Conservation (phyloP, 208 protist species). For the Trypanosoma theileri region DNA sequence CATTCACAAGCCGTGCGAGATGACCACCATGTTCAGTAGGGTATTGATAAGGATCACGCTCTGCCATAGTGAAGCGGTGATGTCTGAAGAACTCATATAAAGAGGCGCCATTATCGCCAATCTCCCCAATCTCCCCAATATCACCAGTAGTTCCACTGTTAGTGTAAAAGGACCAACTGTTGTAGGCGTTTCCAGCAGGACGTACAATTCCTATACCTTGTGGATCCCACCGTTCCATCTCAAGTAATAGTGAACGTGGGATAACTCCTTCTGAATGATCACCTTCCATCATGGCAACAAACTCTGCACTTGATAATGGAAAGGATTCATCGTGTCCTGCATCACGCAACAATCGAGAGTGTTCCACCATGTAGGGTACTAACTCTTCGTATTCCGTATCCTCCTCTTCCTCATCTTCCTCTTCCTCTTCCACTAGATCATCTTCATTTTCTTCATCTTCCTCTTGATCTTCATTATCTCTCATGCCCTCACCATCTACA, state of each 20-base stretch:
- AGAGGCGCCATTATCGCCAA: background rate
- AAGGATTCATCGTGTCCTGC: conserved; percentile 14
- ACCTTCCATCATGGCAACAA: too few relatives aligned
- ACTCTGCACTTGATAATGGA: too few relatives aligned
- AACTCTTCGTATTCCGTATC: conserved; percentile 30
- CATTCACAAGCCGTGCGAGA: conserved; percentile 30
- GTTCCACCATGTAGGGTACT: conserved; percentile 7
- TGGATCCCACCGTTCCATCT: too few relatives aligned
- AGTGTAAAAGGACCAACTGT: background rate
- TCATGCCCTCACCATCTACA: too few relatives aligned
- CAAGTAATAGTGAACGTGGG: too few relatives aligned
- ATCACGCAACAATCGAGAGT: background rate
- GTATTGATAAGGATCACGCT: background rate
- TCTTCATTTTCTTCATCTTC: conserved; percentile 3
- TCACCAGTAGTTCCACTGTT: background rate
- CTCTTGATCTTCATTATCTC: background rate
- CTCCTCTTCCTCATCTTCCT: conserved; percentile 29
- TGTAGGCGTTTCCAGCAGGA: background rate
- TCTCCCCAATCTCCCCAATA: too few relatives aligned
- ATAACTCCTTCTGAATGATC: too few relatives aligned
- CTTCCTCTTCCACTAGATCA: conserved; percentile 16
- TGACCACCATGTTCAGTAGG: conserved; percentile 1
- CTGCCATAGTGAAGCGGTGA: background rate
- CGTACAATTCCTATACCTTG: background rate
- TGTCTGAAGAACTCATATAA: conserved; percentile 14